phyloP scores from a whole-genome alignment of 805 yeast species.

The Nakazawaea sp. region DNA sequence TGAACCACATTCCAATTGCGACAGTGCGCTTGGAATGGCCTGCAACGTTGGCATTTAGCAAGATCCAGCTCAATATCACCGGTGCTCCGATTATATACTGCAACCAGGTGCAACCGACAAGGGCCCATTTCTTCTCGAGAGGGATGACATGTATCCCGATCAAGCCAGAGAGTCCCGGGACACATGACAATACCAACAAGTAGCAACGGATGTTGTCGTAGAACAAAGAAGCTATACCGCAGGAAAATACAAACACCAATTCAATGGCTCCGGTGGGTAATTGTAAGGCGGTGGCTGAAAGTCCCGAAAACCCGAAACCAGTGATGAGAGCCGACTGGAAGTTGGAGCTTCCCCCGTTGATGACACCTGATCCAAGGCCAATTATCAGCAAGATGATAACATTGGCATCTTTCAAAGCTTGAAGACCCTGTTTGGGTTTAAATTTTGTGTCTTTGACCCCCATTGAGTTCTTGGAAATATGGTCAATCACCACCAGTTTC shows the following conservation, averaged over 20 bases:
- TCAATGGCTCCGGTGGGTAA: constrained; percentile 34
- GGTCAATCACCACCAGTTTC: constrained; percentile 38
- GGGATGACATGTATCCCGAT: constrained; percentile 18
- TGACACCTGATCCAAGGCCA: constrained; percentile 22
- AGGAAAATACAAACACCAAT: constrained; percentile 14
- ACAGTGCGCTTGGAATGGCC: constrained; percentile 53
- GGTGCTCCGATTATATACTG: constrained; percentile 26
- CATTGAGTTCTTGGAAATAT: constrained; percentile 26
- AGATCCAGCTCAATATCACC: constrained; percentile 22
- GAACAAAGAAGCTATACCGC: constrained; percentile 16
- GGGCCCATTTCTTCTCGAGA: constrained; percentile 18
- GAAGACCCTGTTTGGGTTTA: constrained; percentile 17
- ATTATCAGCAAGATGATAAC: constrained; percentile 18
- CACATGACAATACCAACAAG: constrained; percentile 12
- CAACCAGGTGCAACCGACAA: constrained; percentile 26
- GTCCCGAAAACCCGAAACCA: constrained; percentile 12
- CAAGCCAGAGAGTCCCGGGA: constrained; percentile 18
- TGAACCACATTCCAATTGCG: constrained; percentile 45
- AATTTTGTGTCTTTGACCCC: constrained; percentile 21
- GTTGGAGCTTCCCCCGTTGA: constrained; percentile 19
- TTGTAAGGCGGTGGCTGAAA: constrained; percentile 45
- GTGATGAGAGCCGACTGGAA: constrained; percentile 11
- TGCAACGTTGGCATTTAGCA: constrained; percentile 42
- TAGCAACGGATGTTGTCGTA: constrained; percentile 13
- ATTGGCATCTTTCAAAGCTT: constrained; percentile 18